These are phyloP conservation scores for Pogostemon cablin DNA, from an alignment of 257 asterid genomes.

Conservation along the genomic window DNA sequence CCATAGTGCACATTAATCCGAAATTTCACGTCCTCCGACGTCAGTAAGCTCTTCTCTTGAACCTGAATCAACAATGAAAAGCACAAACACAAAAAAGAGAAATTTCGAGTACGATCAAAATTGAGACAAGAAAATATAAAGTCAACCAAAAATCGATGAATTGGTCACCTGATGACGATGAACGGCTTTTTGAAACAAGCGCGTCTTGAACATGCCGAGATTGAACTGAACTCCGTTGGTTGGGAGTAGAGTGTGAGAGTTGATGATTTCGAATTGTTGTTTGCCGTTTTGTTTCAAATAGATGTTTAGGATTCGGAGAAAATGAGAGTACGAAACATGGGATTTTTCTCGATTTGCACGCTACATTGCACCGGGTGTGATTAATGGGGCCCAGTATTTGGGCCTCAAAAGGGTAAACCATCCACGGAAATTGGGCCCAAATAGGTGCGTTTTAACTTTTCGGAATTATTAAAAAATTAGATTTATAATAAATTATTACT, in stretches of 20 bases:
- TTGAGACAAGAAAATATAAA: not conserved
- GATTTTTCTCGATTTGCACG: conserved; percentile 40
- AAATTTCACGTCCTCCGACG: conserved; percentile 63
- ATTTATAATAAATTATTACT: no score
- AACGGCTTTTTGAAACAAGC: conserved; percentile 71
- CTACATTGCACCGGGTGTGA: conserved; percentile 27
- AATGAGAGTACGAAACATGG: conserved; percentile 7
- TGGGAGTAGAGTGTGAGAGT: conserved; percentile 19
- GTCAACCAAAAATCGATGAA: conserved; percentile 28
- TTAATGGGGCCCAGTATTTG: conserved; percentile 26
- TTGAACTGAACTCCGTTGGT: not conserved
- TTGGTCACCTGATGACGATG: conserved; percentile 49
- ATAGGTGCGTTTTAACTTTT: no score
- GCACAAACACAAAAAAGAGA: not conserved
- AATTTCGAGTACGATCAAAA: conserved; percentile 29
- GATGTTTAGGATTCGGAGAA: conserved; percentile 25
- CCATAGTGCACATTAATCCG: conserved; percentile 79
- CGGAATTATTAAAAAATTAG: no score
- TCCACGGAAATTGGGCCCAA: not conserved
- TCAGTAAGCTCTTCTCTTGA: conserved; percentile 43
- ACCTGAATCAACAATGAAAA: conserved; percentile 46
- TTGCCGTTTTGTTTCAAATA: conserved; percentile 33
- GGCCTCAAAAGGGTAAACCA: not conserved
- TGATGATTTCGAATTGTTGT: conserved; percentile 26
- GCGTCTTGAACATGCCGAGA: conserved; percentile 69